Evolutionary conservation across 768 basidiomycete species (phyloP).

Genomic region (Holtermanniella nyarrowii): DNA sequence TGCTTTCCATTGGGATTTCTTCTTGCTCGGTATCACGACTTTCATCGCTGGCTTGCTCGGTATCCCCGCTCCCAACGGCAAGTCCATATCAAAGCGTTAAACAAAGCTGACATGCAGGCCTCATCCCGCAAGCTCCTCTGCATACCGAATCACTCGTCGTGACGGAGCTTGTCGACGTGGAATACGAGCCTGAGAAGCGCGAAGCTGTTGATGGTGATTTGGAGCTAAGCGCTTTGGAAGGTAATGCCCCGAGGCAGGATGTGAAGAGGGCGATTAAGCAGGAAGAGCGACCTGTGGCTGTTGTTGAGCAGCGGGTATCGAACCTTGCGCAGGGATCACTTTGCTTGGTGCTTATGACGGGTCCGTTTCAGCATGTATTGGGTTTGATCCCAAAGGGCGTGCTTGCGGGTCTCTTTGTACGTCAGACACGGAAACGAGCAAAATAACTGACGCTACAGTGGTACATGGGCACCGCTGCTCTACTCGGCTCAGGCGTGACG

Average conservation of each 20-base stretch:
- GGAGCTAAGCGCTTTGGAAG: neutral
- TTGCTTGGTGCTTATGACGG: slow-evolving; percentile 63
- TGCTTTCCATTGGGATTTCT: slow-evolving; percentile 59
- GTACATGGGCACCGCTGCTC: slow-evolving; percentile 83
- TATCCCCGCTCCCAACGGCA: slow-evolving; percentile 37
- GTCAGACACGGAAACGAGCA: slow-evolving; percentile 26
- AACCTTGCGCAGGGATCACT: slow-evolving; percentile 75
- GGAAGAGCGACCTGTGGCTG: slow-evolving; percentile 45
- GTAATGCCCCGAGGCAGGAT: neutral
- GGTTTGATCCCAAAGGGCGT: slow-evolving; percentile 63
- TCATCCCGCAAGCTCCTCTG: slow-evolving; percentile 64
- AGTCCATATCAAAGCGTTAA: too few species aligned
- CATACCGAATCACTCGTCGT: slow-evolving; percentile 74
- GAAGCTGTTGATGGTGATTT: slow-evolving; percentile 20
- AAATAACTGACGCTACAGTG: slow-evolving; percentile 42
- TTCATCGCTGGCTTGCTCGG: slow-evolving; percentile 51
- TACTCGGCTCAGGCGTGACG: slow-evolving; percentile 72
- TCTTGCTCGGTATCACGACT: slow-evolving; percentile 79
- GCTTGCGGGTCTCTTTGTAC: slow-evolving; percentile 73
- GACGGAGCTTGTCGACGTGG: slow-evolving; percentile 42
- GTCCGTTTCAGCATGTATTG: slow-evolving; percentile 71
- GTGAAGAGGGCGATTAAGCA: neutral
- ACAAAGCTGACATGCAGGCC: slow-evolving; percentile 19
- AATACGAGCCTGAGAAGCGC: neutral
- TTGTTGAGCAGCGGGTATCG: slow-evolving; percentile 88